Percentiles rank a stretch among this genome's conserved stretches.
phyloP scores from a whole-genome alignment of 2,329 filamentous ascomycete genomes.

The Raffaelea arxii region DNA sequence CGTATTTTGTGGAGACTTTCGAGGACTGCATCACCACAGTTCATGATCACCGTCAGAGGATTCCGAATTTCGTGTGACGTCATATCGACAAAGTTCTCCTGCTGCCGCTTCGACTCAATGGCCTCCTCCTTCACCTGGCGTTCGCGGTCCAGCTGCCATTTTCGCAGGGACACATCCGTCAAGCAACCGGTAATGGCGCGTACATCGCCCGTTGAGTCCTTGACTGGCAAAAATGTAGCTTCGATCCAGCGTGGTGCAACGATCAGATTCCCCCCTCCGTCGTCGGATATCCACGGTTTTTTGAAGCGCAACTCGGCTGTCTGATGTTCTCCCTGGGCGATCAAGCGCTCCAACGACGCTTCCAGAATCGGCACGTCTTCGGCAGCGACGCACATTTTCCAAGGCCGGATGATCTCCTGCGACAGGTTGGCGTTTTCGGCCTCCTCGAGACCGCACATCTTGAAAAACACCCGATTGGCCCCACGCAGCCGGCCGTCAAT shows the following conservation, averaged over 20 bases:
- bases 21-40: constrained; percentile 63
- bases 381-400: constrained; percentile 32
- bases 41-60: constrained; percentile 61
- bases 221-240: constrained; percentile 40
- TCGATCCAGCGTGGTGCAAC: constrained; percentile 37
- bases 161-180: constrained; percentile 38
- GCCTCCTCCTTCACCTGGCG: constrained; percentile 43
- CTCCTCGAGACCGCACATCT: constrained; percentile 38
- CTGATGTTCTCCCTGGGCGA: constrained; percentile 30
- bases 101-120: constrained; percentile 53
- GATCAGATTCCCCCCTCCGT: constrained; percentile 32
- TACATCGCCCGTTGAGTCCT: constrained; percentile 33
- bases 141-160: constrained; percentile 41
- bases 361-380: constrained; percentile 32
- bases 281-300: constrained; percentile 34
- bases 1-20: constrained; percentile 35
- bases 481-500: constrained; percentile 38
- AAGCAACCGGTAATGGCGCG: constrained; percentile 39
- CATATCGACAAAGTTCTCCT: constrained; percentile 77
- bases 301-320: constrained; percentile 39
- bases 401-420: constrained; percentile 29
- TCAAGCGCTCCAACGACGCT: constrained; percentile 29
- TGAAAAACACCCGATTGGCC: constrained; percentile 44
- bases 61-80: constrained; percentile 65
- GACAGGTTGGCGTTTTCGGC: constrained; percentile 30